Base-by-base conservation (phyloP, 2,329 filamentous ascomycete species). In the Xylaria sp. region DNA sequence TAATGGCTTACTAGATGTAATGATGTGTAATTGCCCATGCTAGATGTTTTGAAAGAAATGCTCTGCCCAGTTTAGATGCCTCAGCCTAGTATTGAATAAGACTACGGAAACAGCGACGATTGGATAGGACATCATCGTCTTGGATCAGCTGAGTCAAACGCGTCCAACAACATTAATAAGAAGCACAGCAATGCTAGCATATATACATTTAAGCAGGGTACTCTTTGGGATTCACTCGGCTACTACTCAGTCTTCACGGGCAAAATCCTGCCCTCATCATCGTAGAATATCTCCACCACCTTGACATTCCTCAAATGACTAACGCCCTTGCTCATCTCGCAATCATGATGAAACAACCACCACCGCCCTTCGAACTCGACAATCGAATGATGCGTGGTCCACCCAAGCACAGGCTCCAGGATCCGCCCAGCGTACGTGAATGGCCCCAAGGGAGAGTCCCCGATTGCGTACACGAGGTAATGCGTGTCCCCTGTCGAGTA, bases 321-420 rank as follows among this genome's bases (percentile, higher is more conserved):
- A 55, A 90, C 85, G 0, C 89, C 89, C 15, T 82, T 81, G 57
- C 87, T 90, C 59, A 92, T 74, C 72, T 87, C 85, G 63, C 87
- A 87, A 77, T 93, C 91, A 73, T 93, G 91, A 74, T 92, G 87
- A 74, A 93, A 93, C 60, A 94, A 74, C 76, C 86, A 93, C 86
- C 90, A 92, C 67, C 83, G 84, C 3, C 84, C 88, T 76, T 86
- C 74, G 72, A 90, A 92, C 79, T 92, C 89, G 9, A 89, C 89
- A 68, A 94, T 89, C 2, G 87, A 91, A 75, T 93, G 91, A 77
- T 93, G 91, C 57, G 91, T 94, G 45, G 91, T 93, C 91, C 91
- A 94, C 1, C 91, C 90, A 25, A 90, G 75, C 4, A 94, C 91
- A 0, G 90, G 91, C 79, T 92, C 89, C 51, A 94, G 75, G 57